Evolutionary conservation across 192 early-diverging fungal genomes (phyloP), one percentile per base, ranked within the genome.

Genomic region (Podochytrium sp.): DNA sequence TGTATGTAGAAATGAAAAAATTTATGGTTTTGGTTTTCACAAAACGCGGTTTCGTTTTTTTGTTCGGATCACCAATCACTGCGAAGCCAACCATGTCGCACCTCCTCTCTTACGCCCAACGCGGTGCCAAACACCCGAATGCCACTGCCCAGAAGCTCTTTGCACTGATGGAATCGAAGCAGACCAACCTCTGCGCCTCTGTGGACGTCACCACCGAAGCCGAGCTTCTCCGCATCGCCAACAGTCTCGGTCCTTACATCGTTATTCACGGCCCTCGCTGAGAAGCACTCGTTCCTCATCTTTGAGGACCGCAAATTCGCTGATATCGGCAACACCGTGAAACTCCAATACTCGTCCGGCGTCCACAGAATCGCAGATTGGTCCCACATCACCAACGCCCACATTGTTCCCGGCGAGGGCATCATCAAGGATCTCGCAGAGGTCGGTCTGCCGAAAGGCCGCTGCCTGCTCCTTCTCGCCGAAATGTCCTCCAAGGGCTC

Each of bases 281-380:
- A 86, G 41, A 91, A 93, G 78, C 96, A 98, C 79, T 87, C 93
- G 74, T 99, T 97, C 83, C 69, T 99, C 81, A 98, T 99, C 74
- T 98, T 98, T 78, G 96, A 99, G 77, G 96, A 98, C 83, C 91
- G 97, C 80, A 98, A 98, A 84, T 98, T 98, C 85, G 96, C 96
- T 57, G 97, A 98, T 76, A 98, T 98, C 79, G 97, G 95, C 55
- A 97, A 98, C 78, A 99, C 97, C 27, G 98, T 98, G 76, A 94
- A 96, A 79, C 85, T 88, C 50, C 98, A 99, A 86, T 99, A 99
- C 77, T 87, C 85, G 56, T 84, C 85, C 25, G 98, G 98, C 60
- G 79, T 99, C 30, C 95, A 97, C 83, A 84, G 88, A 47, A 99
- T 99, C 66, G 92, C 95, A 3, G 89, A 89, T 49, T 99, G 98